These are phyloP conservation scores for Penicillium sp. DNA, from an alignment of 2,329 filamentous ascomycete genomes.

Conservation along the genomic window DNA sequence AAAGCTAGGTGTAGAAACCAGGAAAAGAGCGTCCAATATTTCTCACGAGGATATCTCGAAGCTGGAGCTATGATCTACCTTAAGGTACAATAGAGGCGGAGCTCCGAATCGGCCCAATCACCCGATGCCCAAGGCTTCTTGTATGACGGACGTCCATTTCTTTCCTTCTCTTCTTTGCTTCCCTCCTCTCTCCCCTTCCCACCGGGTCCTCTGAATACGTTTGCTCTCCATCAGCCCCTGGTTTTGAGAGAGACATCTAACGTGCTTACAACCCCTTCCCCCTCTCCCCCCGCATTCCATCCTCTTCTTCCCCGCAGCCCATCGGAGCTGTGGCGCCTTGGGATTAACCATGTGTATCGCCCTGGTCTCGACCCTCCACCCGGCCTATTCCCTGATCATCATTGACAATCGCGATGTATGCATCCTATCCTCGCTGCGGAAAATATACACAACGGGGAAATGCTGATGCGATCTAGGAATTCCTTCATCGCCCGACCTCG, in stretches of 20 bases:
- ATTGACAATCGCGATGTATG: conserved; percentile 76
- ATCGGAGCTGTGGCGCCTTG: conserved; percentile 40
- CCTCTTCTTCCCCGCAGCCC: conserved; percentile 9
- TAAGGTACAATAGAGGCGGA: no score
- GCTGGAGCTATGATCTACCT: background rate
- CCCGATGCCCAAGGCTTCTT: conserved; percentile 16
- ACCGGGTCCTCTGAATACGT: no score
- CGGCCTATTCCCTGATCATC: conserved; percentile 73
- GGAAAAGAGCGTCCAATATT: no score
- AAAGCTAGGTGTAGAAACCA: no score
- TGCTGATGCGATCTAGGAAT: conserved; percentile 55
- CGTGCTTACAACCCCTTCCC: background rate
- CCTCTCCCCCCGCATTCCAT: background rate
- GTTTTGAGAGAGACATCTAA: background rate
- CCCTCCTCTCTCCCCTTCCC: background rate
- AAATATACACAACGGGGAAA: no score
- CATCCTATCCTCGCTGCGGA: background rate
- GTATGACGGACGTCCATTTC: conserved; percentile 9
- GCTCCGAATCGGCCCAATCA: conserved; percentile 20
- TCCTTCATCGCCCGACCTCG: conserved; percentile 63
- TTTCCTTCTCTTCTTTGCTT: conserved; percentile 1
- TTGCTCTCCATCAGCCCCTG: background rate
- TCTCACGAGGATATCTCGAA: no score
- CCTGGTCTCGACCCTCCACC: conserved; percentile 74
- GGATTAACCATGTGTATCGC: conserved; percentile 73